These are phyloP conservation scores for Colletotrichum aenigma DNA, from an alignment of 2,329 filamentous ascomycete species.

Conservation along the genomic window DNA sequence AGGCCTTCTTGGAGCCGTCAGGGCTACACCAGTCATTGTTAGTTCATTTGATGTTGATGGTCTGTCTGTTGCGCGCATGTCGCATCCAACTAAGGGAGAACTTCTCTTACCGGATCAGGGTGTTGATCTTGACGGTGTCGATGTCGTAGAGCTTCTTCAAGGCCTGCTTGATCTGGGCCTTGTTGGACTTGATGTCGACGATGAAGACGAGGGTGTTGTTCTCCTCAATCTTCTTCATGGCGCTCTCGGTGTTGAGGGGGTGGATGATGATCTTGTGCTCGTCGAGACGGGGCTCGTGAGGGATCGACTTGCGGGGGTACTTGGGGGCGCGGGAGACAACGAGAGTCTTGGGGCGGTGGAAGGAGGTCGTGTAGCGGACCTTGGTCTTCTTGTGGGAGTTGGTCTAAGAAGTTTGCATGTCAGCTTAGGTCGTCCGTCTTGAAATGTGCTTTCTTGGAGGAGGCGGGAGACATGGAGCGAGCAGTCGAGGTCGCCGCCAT, in stretches of 20 bases:
- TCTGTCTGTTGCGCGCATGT: background rate
- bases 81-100: background rate
- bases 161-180: conserved; percentile 98
- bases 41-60: conserved; percentile 11
- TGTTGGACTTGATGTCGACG: conserved; percentile 97
- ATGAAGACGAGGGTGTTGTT: conserved; percentile 99
- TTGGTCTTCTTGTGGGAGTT: conserved; percentile 85
- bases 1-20: conserved; percentile 98
- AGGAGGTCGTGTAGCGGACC: conserved; percentile 89
- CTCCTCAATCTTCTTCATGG: conserved; percentile 99
- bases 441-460: background rate
- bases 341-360: conserved; percentile 98
- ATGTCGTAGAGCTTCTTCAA: conserved; percentile 99
- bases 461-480: background rate
- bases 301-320: conserved; percentile 96
- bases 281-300: conserved; percentile 89
- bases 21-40: conserved; percentile 59
- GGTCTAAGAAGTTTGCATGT: conserved; percentile 38
- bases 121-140: conserved; percentile 99
- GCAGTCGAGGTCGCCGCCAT: background rate
- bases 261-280: conserved; percentile 97
- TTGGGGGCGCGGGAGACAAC: conserved; percentile 88
- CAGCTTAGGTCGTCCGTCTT: background rate
- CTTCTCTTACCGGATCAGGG: conserved; percentile 82
- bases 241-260: conserved; percentile 99